These are phyloP conservation scores for Pseudogymnoascus sp. DNA, from an alignment of 2,329 filamentous ascomycete genomes.

Conservation along the genomic window DNA sequence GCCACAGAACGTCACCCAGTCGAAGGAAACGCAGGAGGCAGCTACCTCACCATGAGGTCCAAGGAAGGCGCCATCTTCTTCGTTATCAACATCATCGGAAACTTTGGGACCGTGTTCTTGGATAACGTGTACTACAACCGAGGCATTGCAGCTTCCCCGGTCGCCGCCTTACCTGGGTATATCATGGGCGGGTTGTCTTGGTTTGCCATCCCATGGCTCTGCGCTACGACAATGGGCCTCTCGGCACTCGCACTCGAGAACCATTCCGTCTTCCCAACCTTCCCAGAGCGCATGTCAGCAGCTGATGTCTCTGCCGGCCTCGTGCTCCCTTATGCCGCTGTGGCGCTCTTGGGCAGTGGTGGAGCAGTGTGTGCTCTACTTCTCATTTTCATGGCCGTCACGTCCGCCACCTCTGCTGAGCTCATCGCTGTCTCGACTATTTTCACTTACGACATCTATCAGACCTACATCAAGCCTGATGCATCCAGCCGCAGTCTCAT, in stretches of 20 bases:
- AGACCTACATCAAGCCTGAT: conserved; percentile 73
- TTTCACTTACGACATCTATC: conserved; percentile 81
- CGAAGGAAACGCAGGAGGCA: conserved; percentile 70
- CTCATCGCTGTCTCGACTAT: conserved; percentile 79
- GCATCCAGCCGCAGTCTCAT: conserved; percentile 73
- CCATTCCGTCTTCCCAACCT: conserved; percentile 65
- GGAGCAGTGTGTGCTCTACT: conserved; percentile 73
- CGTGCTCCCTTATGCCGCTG: conserved; percentile 77
- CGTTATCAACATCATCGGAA: conserved; percentile 81
- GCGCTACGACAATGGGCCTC: conserved; percentile 81
- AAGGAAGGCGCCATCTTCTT: conserved; percentile 82
- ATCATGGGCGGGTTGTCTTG: conserved; percentile 71
- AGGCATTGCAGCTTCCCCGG: conserved; percentile 79
- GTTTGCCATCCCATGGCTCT: conserved; percentile 91
- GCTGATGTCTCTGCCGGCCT: conserved; percentile 75
- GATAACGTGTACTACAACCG: conserved; percentile 93
- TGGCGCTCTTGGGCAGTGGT: conserved; percentile 73
- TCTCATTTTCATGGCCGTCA: conserved; percentile 86
- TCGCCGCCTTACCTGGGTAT: conserved; percentile 76
- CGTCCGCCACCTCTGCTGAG: conserved; percentile 73
- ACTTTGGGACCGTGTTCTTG: conserved; percentile 71
- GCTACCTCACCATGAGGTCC: conserved; percentile 80
- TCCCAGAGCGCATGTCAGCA: conserved; percentile 61
- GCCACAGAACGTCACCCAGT: conserved; percentile 67
- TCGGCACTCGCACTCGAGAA: conserved; percentile 72